Evolutionary conservation across 441 rosid species (phyloP), one percentile per base, ranked within the genome.

Genomic region (Euphorbia schlechtendalii): DNA sequence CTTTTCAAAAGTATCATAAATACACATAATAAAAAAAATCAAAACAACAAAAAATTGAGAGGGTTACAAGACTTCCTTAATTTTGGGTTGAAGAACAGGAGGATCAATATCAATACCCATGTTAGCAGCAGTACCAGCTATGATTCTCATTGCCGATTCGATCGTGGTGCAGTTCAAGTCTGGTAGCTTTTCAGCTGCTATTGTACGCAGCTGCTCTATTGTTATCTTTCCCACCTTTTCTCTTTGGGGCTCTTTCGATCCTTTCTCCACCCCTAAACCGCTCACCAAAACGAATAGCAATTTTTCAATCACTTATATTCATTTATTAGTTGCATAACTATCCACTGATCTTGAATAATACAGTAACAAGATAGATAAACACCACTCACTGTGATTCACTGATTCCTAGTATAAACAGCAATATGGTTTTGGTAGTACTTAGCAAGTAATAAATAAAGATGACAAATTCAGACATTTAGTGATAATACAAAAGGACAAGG

Each of bases 111-210:
- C 88, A 8, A 89, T 88, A 59, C 96, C 98, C 96, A 92, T 92
- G 67, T 89, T 92, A 60, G 89, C 93, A 25, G 96, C 96, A n/a
- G 98, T 92, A 15, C 98, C 96, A 9, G 96, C 98, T 65, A 89
- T 89, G 59, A 86, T 80, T 79, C 96, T 86, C 96, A 86, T 89
- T 6, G 96, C 98, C 12, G 96, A 87, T 74, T 87, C 96, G 49
- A 92, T 71, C 22, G 77, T 80, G 4, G 74, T 79, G 75, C 98
- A 89, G 63, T 89, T 92, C 76, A 87, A 73, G 68, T 89, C 96
- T 0, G 93, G 93, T 59, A 92, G 83, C 86, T 92, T 92, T 80
- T 89, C 96, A 0, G 85, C 27, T 9, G 96, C 96, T n/a, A 92
- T 84, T 48, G 78, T 56, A 0, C 83, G 88, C 56, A 89, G 55